phyloP scores from a whole-genome alignment of 2,329 filamentous ascomycete genomes.

The Lecanosticta acicola region DNA sequence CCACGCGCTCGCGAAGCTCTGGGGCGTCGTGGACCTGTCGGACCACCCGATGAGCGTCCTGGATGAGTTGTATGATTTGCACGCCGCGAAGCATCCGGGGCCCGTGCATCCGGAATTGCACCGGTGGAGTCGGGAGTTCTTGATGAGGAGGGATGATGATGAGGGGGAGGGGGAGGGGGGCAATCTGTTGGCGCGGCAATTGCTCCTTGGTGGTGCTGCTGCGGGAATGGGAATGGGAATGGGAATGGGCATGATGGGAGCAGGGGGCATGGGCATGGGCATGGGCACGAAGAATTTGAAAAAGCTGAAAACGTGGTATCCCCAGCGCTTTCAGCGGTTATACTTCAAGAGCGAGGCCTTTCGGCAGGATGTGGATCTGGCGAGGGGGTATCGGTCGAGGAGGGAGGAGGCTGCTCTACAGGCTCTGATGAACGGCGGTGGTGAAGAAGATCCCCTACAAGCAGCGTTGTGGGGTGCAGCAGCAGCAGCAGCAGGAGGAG shows the following conservation, averaged over 20 bases:
- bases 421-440: no score
- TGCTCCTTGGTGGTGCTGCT: background rate
- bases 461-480: no score
- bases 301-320: no score
- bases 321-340: no score
- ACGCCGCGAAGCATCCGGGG: conserved; percentile 6
- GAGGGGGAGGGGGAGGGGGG: background rate
- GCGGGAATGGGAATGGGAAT: background rate
- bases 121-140: conserved; percentile 24
- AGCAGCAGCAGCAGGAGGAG: no score
- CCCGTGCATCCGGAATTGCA: conserved; percentile 22
- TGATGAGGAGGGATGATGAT: conserved; percentile 11
- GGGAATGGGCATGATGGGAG: background rate
- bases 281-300: no score
- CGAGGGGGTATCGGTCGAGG: no score
- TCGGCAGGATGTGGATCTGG: no score
- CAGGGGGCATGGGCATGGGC: no score
- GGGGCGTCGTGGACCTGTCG: conserved; percentile 26
- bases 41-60: conserved; percentile 36
- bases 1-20: conserved; percentile 33
- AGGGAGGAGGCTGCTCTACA: no score
- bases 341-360: no score
- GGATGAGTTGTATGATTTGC: conserved; percentile 31
- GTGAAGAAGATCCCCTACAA: no score
- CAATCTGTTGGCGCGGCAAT: background rate